A percentile compares a stretch with the other conserved stretches of the same genome.
These are phyloP conservation scores for Dichotomopilus funicola DNA, from an alignment of 2,329 filamentous ascomycete species.

Conservation along the genomic window DNA sequence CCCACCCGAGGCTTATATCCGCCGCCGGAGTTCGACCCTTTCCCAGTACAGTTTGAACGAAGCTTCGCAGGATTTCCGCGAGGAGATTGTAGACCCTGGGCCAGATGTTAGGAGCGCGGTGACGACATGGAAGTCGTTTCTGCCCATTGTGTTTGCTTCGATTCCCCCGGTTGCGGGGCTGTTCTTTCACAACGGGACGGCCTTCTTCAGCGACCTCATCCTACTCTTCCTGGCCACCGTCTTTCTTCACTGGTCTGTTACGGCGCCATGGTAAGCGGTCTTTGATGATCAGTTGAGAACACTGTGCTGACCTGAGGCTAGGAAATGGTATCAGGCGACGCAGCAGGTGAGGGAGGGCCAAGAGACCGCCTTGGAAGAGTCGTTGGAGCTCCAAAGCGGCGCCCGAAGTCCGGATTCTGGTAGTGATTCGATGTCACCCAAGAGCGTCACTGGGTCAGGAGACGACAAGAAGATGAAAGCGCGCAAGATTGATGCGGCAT, in stretches of 20 bases:
- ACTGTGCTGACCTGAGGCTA: constrained; percentile 24
- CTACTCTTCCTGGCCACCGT: constrained; percentile 72
- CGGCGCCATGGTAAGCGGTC: constrained; percentile 69
- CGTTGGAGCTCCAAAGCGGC: constrained; percentile 37
- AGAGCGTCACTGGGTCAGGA: not conserved
- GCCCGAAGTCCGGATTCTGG: constrained; percentile 13
- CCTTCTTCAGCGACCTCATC: constrained; percentile 78
- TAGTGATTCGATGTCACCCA: constrained; percentile 28
- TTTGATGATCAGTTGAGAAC: too few species aligned
- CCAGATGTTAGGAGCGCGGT: constrained; percentile 39
- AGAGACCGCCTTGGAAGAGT: constrained; percentile 35
- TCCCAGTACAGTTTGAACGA: constrained; percentile 69
- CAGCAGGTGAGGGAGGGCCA: constrained; percentile 54
- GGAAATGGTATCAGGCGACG: constrained; percentile 69
- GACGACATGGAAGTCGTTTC: constrained; percentile 65
- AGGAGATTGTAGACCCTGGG: constrained; percentile 58
- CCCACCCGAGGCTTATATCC: constrained; percentile 31
- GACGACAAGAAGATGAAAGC: not conserved
- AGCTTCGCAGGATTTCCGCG: constrained; percentile 56
- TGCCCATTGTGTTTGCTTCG: constrained; percentile 77
- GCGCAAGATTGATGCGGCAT: constrained; percentile 28
- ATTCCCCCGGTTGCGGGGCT: constrained; percentile 80
- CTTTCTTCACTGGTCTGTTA: constrained; percentile 88
- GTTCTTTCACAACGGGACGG: constrained; percentile 76
- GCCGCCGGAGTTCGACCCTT: constrained; percentile 66